Evolutionary conservation across 2,329 filamentous ascomycete genomes (phyloP).

Genomic region (Sporothrix phasma): DNA sequence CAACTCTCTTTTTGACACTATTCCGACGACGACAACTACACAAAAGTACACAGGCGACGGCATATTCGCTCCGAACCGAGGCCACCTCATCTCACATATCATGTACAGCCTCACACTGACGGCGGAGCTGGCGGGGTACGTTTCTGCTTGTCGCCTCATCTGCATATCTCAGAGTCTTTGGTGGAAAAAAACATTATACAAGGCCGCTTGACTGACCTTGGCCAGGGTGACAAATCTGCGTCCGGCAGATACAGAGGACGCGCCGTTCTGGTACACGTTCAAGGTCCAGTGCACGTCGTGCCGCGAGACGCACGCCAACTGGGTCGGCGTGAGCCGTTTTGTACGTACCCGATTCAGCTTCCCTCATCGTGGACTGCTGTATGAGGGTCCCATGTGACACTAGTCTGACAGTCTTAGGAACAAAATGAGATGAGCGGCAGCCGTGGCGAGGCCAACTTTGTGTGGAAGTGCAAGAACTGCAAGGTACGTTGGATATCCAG

Average conservation of each 20-base stretch:
- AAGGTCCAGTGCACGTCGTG: slow-evolving; percentile 98
- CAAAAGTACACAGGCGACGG: background rate
- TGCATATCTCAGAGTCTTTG: background rate
- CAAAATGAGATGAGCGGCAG: slow-evolving; percentile 85
- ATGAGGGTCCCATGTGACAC: background rate
- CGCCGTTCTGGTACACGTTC: slow-evolving; percentile 94
- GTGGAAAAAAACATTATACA: background rate
- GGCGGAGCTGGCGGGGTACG: slow-evolving; percentile 60
- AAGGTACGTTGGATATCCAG: slow-evolving; percentile 55
- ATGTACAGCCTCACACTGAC: slow-evolving; percentile 60
- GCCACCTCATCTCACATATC: background rate
- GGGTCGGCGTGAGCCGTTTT: slow-evolving; percentile 78
- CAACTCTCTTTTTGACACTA: background rate
- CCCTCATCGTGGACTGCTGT: background rate
- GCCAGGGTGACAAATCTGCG: slow-evolving; percentile 79
- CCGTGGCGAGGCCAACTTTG: slow-evolving; percentile 93
- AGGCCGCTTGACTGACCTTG: background rate
- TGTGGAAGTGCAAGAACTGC: slow-evolving; percentile 99
- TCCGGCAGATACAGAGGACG: slow-evolving; percentile 69
- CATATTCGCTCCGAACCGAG: background rate
- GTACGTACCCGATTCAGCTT: slow-evolving; percentile 43
- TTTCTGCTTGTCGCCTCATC: background rate
- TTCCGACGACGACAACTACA: background rate
- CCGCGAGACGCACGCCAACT: slow-evolving; percentile 79
- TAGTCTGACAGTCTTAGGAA: slow-evolving; percentile 46